Base-by-base conservation (phyloP, 345 rosid genomes). In the Turnera subulata region DNA sequence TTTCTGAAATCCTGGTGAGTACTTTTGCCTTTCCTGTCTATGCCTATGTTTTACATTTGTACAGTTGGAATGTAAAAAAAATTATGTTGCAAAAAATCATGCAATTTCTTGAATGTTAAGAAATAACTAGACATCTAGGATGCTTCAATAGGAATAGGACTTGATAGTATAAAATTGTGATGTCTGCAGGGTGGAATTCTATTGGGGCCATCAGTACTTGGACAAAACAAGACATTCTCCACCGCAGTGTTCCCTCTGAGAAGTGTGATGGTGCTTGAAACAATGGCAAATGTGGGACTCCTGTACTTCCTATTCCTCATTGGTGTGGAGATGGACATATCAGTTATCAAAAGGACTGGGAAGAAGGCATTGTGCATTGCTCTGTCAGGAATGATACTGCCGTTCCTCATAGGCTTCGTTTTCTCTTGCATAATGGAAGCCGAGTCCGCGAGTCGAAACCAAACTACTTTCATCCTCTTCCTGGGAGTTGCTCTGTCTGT, bases 251-350 rank as follows among this genome's bases (percentile, higher is more conserved):
- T 93, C 57, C 99, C 99, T 8, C 67, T 82, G 0, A 71, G 88
- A 61, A 86, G 96, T 71, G 99, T 93, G 37, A 87, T 89, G 91
- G 97, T 93, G 63, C 96, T 93, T 18, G 99, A 93, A 71, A 89
- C 97, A 54, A 87, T 89, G 97, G 97, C 97, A 20, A 89, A 87
- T 19, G 80, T 93, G 4, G 97, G 99, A 38, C 88, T 93, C 37
- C 81, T 93, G 23, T 85, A 83, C 77, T 93, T 87, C 69, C 76
- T 93, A 33, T 93, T 93, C 76, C 72, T 93, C 14, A 89, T 93
- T 15, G 99, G 97, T 40, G 88, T 93, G 8, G 97, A 89, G 66
- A 93, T 93, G 97, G 97, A 93, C 69, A 70, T 93, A n/a, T 69
- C 86, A 0, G 97, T 82, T 46, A 70, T 93, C 44, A 81, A 71